A percentile compares a stretch with the other conserved stretches of the same genome.
Evolutionary conservation across 495 filamentous ascomycete genomes (phyloP).

Genomic region (Lasiosphaeria ovina): DNA sequence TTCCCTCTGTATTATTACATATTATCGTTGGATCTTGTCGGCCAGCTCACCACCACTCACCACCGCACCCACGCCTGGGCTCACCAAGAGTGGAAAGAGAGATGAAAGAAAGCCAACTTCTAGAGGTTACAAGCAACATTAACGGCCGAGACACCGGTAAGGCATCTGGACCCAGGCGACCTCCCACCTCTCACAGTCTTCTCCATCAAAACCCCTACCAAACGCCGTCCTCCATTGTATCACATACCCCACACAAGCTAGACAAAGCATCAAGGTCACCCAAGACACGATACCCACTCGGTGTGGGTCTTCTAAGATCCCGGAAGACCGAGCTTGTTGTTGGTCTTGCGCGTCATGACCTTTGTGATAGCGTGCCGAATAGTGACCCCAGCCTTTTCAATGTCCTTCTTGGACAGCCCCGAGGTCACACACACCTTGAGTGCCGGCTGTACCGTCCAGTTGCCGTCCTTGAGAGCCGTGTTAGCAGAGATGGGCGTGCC

Average conservation of each 20-base stretch:
- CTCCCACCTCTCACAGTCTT: neutral
- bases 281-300: neutral
- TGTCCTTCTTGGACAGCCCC: constrained; percentile 87
- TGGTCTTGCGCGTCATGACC: constrained; percentile 59
- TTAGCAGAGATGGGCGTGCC: constrained; percentile 60
- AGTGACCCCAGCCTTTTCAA: constrained; percentile 83
- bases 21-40: neutral
- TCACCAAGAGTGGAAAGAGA: no score
- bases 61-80: no score
- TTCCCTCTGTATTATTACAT: neutral
- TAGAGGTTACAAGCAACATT: no score
- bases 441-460: constrained; percentile 66
- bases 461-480: constrained; percentile 57
- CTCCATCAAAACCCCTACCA: neutral
- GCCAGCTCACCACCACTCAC: neutral
- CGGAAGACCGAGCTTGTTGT: constrained; percentile 35
- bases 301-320: neutral
- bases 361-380: constrained; percentile 94
- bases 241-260: neutral
- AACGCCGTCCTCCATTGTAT: neutral
- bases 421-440: constrained; percentile 89
- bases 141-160: no score
- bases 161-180: no score
- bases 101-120: no score
- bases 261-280: neutral